These are phyloP conservation scores for Lepiota brunneoincarnata DNA, from an alignment of 768 basidiomycete genomes.

Conservation along the genomic window DNA sequence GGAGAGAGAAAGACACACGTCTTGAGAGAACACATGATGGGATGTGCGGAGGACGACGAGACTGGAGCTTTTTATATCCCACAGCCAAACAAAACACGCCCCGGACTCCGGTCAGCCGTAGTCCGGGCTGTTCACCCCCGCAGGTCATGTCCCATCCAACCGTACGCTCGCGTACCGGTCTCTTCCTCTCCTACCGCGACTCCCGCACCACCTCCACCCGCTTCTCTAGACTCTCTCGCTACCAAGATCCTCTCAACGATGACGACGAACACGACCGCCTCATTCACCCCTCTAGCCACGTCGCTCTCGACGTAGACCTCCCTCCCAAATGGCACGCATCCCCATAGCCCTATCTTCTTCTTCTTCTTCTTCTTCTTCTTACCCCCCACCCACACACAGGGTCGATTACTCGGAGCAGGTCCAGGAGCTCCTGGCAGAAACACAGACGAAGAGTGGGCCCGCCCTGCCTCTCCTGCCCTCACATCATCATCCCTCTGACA, in stretches of 20 bases:
- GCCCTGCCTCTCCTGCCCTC: constrained; percentile 14
- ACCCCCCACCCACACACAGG: constrained; percentile 48
- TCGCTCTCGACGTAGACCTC: constrained; percentile 57
- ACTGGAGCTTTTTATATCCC: constrained; percentile 17
- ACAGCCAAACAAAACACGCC: constrained; percentile 25
- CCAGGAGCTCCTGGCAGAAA: constrained; percentile 66
- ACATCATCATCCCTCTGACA: constrained; percentile 17
- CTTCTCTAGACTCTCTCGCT: constrained; percentile 37
- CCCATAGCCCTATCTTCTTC: constrained; percentile 19
- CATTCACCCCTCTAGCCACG: constrained; percentile 42
- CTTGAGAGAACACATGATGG: constrained; percentile 52
- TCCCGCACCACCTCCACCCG: constrained; percentile 51
- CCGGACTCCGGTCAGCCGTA: constrained; percentile 1
- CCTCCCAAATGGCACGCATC: constrained; percentile 81
- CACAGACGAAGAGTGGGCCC: constrained; percentile 69
- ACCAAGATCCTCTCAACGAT: constrained; percentile 44
- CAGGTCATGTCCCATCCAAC: constrained; percentile 28
- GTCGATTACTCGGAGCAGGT: constrained; percentile 92
- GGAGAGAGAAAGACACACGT: constrained; percentile 36
- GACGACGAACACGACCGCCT: constrained; percentile 70
- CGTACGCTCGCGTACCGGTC: constrained; percentile 84
- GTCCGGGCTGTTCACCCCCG: too few relatives aligned
- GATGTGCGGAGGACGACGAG: not conserved
- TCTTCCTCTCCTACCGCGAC: constrained; percentile 93
- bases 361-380: too few relatives aligned